Evolutionary conservation across 139 green algal genomes (phyloP).

Genomic region (Zygnema circumcarinatum): DNA sequence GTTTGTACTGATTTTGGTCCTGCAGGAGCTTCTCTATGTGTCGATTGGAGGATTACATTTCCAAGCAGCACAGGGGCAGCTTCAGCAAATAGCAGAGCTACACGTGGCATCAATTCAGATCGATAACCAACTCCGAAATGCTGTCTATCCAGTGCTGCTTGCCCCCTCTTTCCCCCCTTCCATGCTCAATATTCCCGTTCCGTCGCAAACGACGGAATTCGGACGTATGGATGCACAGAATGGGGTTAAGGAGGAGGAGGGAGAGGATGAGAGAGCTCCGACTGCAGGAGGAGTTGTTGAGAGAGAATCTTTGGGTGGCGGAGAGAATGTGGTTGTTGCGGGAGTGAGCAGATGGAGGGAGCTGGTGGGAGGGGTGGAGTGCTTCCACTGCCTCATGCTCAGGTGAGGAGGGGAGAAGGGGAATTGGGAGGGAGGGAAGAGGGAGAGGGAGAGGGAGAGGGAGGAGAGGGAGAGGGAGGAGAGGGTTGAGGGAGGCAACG

Average conservation of each 20-base stretch:
- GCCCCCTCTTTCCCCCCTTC: no score
- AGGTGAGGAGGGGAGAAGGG: slow-evolving; percentile 5
- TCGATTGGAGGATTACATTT: slow-evolving; percentile 15
- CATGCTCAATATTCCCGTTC: not conserved
- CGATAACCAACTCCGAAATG: slow-evolving; percentile 58
- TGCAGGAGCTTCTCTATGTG: slow-evolving; percentile 58
- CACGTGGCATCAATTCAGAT: slow-evolving; percentile 51
- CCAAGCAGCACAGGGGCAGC: slow-evolving; percentile 1
- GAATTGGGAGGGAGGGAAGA: not conserved
- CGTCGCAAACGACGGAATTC: not conserved
- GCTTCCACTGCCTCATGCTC: slow-evolving; percentile 23
- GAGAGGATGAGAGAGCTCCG: not conserved
- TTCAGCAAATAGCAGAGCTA: slow-evolving; percentile 36
- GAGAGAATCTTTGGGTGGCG: not conserved
- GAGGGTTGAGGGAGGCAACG: no score
- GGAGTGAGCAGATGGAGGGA: slow-evolving; percentile 18
- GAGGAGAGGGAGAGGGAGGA: no score
- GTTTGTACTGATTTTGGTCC: slow-evolving; percentile 1
- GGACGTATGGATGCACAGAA: not conserved
- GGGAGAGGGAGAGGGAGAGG: not conserved
- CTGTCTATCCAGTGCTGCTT: slow-evolving; percentile 55
- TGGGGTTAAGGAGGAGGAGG: not conserved
- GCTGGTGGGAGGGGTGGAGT: slow-evolving; percentile 20
- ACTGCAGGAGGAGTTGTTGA: slow-evolving; percentile 9
- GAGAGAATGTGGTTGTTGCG: not conserved